phyloP scores from a whole-genome alignment of 1,139 yeast genomes.

The Insectozyma bohioensis region DNA sequence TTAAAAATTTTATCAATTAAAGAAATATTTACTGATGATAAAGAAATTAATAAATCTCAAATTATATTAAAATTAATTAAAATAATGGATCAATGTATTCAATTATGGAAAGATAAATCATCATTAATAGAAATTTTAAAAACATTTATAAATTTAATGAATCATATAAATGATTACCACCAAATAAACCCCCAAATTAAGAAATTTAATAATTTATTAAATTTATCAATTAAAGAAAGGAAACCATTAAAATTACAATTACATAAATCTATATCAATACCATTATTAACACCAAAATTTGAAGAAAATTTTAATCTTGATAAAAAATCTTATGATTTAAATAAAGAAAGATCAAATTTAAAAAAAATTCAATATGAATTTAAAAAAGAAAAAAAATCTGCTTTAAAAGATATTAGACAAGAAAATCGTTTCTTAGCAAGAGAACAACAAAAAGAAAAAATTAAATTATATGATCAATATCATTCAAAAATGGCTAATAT shows the following conservation, averaged over 20 bases:
- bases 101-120: slow-evolving; percentile 63
- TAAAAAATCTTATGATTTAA: slow-evolving; percentile 85
- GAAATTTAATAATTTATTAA: slow-evolving; percentile 48
- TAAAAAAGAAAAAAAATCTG: slow-evolving; percentile 88
- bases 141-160: slow-evolving; percentile 30
- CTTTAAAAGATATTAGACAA: slow-evolving; percentile 85
- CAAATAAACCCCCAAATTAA: slow-evolving; percentile 12
- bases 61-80: slow-evolving; percentile 27
- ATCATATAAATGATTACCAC: slow-evolving; percentile 39
- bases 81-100: slow-evolving; percentile 29
- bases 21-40: slow-evolving; percentile 19
- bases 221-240: slow-evolving; percentile 47
- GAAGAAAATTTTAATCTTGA: slow-evolving; percentile 97
- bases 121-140: slow-evolving; percentile 60
- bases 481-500: slow-evolving; percentile 88
- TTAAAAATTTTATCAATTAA: slow-evolving; percentile 16
- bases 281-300: slow-evolving; percentile 84
- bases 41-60: slow-evolving; percentile 27
- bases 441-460: slow-evolving; percentile 78
- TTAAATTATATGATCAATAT: slow-evolving; percentile 71
- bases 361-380: slow-evolving; percentile 78
- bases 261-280: slow-evolving; percentile 84
- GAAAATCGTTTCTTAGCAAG: slow-evolving; percentile 87
- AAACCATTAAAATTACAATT: slow-evolving; percentile 79
- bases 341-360: slow-evolving; percentile 78